These are phyloP conservation scores for Colletotrichum tropicicola DNA, from an alignment of 2,329 filamentous ascomycete species.

Conservation along the genomic window DNA sequence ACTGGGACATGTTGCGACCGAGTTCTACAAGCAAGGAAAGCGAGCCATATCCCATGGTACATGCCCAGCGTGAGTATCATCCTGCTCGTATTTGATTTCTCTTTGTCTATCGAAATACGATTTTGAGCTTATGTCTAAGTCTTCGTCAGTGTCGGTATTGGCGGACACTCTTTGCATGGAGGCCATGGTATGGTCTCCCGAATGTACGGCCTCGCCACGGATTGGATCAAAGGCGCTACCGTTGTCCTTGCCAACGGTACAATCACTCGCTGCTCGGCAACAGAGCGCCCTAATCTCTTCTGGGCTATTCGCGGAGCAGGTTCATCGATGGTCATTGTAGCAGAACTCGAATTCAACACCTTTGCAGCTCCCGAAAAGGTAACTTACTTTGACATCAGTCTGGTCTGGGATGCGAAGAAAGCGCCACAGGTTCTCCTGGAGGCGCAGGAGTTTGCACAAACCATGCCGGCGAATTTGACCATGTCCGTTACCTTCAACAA, in stretches of 20 bases:
- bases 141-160: slow-evolving; percentile 45
- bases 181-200: slow-evolving; percentile 46
- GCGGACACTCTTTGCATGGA: slow-evolving; percentile 50
- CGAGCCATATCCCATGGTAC: slow-evolving; percentile 59
- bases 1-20: slow-evolving; percentile 54
- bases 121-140: too few species aligned
- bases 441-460: neutral
- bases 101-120: neutral
- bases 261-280: slow-evolving; percentile 41
- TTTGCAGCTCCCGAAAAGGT: slow-evolving; percentile 44
- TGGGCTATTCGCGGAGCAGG: slow-evolving; percentile 53
- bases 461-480: slow-evolving; percentile 37
- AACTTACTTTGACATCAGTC: slow-evolving; percentile 35
- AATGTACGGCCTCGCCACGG: slow-evolving; percentile 39
- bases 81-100: too few species aligned
- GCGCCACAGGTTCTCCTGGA: neutral
- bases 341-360: slow-evolving; percentile 48
- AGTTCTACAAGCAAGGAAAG: slow-evolving; percentile 47
- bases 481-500: slow-evolving; percentile 28
- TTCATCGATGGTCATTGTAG: slow-evolving; percentile 51
- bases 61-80: slow-evolving; percentile 54
- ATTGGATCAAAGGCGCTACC: slow-evolving; percentile 44
- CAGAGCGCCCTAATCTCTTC: slow-evolving; percentile 48
- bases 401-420: neutral
- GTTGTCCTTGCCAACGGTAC: slow-evolving; percentile 47